A percentile compares a stretch with the other conserved stretches of the same genome.
These are phyloP conservation scores for Carex myosuroides DNA, from an alignment of 176 grass and related monocot species.

Conservation along the genomic window DNA sequence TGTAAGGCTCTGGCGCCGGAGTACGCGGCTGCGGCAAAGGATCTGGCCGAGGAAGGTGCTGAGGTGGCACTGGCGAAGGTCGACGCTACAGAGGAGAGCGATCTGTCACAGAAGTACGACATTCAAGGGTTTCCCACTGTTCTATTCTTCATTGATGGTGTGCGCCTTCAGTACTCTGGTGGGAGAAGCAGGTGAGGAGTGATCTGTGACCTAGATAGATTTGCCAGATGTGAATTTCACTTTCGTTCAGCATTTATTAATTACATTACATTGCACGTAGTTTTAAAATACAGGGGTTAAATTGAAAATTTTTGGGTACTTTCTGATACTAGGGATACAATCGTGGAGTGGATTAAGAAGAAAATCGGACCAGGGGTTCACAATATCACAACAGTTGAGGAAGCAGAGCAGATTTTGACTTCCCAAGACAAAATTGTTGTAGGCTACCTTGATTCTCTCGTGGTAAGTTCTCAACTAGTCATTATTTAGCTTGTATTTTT, in stretches of 20 bases:
- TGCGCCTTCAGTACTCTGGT: constrained; percentile 58
- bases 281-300: not conserved
- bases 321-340: constrained; percentile 42
- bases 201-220: not conserved
- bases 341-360: constrained; percentile 84
- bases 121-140: constrained; percentile 91
- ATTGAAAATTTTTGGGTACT: not conserved
- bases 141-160: constrained; percentile 76
- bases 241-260: not conserved
- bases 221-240: not conserved
- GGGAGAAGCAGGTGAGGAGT: constrained; percentile 39
- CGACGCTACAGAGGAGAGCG: constrained; percentile 74
- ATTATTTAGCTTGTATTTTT: not conserved
- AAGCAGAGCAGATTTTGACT: constrained; percentile 61
- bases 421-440: constrained; percentile 55
- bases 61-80: constrained; percentile 74
- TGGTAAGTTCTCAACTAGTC: constrained; percentile 39
- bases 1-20: constrained; percentile 77
- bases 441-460: constrained; percentile 54
- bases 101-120: constrained; percentile 62
- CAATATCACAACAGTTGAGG: constrained; percentile 49
- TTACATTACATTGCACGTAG: not conserved
- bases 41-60: constrained; percentile 26
- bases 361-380: constrained; percentile 80
- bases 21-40: constrained; percentile 61